Base-by-base conservation (phyloP, 2,329 filamentous ascomycete species). In the Coniochaeta ligniaria region DNA sequence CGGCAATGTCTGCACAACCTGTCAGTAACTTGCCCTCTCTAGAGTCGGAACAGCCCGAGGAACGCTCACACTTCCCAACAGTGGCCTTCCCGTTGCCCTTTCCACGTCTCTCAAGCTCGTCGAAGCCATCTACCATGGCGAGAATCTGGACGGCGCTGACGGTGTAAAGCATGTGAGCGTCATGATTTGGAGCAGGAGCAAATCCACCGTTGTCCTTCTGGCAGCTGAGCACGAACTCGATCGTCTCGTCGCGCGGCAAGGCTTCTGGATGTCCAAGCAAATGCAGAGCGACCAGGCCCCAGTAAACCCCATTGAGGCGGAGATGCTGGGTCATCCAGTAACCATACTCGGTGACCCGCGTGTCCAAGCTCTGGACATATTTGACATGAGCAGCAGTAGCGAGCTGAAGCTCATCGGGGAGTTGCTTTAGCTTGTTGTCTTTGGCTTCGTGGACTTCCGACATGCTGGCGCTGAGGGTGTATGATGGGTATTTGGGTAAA, bases 291-390 rank as follows among this genome's bases (percentile, higher is more conserved):
- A 88, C 95, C 61, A 99, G 77, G 16, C 95, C 95, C 95, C 95
- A 99, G 76, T 99, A 99, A 56, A 99, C 84, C 52, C 95, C 95
- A 73, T 95, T 97, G 61, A 99, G 83, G 63, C 95, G 92, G 66
- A 99, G 82, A 73, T 99, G 95, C 76, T 99, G 94, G 16, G 95
- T 99, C 72, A 98, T 82, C 90, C 94, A 97, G 79, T 98, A 99
- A 74, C 97, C 92, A 68, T 96, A 87, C 76, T 97, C 91, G 80
- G 98, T 92, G 78, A 90, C 92, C 72, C 90, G 88, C 66, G 89
- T 92, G 75, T 99, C 92, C 67, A 99, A 83, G 70, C 89, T 91
- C 76, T 96, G 91, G 67, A 99, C 92, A 74, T 98, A 99, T 72
- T 87, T 86, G 69, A 98, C 91, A 74, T 99, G 95, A 24, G 82